Percentiles rank a stretch among this genome's conserved stretches.
These are phyloP conservation scores for Bipolaris cookei DNA, from an alignment of 2,329 filamentous ascomycete species.

Conservation along the genomic window DNA sequence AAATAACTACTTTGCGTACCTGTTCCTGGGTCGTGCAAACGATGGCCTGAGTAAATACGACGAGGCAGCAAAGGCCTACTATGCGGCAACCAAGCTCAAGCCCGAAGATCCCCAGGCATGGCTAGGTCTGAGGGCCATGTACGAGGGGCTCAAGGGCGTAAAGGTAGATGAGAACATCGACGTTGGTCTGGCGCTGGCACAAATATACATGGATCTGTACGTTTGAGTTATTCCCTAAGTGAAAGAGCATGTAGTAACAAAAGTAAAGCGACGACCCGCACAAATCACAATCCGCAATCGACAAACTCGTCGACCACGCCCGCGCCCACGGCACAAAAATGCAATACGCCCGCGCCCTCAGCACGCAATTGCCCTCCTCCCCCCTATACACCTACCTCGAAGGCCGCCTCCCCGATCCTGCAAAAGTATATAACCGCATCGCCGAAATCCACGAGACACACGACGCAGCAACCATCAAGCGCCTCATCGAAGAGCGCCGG, in stretches of 20 bases:
- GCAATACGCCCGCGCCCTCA: slow-evolving; percentile 78
- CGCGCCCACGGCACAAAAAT: slow-evolving; percentile 72
- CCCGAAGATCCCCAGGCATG: slow-evolving; percentile 81
- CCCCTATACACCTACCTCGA: slow-evolving; percentile 83
- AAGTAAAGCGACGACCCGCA: slow-evolving; percentile 61
- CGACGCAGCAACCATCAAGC: slow-evolving; percentile 89
- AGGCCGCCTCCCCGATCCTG: slow-evolving; percentile 79
- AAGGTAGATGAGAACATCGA: slow-evolving; percentile 77
- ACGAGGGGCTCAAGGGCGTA: slow-evolving; percentile 73
- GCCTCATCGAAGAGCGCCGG: slow-evolving; percentile 84
- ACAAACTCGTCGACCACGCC: slow-evolving; percentile 79
- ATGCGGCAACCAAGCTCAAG: slow-evolving; percentile 72
- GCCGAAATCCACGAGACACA: slow-evolving; percentile 83
- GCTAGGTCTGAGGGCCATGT: slow-evolving; percentile 87
- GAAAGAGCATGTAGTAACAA: slow-evolving; percentile 14
- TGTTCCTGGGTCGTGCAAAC: slow-evolving; percentile 86
- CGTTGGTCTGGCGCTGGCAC: slow-evolving; percentile 74
- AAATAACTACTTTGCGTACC: slow-evolving; percentile 81
- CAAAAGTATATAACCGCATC: slow-evolving; percentile 79
- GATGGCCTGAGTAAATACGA: slow-evolving; percentile 76
- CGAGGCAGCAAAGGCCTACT: slow-evolving; percentile 79
- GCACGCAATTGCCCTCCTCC: slow-evolving; percentile 78
- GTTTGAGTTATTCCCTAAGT: background rate
- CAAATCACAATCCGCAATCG: slow-evolving; percentile 68
- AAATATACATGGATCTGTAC: slow-evolving; percentile 66